A percentile compares a stretch with the other conserved stretches of the same genome.
Evolutionary conservation across 1,139 yeast species (phyloP).

Genomic region (Kodamaea suecica): DNA sequence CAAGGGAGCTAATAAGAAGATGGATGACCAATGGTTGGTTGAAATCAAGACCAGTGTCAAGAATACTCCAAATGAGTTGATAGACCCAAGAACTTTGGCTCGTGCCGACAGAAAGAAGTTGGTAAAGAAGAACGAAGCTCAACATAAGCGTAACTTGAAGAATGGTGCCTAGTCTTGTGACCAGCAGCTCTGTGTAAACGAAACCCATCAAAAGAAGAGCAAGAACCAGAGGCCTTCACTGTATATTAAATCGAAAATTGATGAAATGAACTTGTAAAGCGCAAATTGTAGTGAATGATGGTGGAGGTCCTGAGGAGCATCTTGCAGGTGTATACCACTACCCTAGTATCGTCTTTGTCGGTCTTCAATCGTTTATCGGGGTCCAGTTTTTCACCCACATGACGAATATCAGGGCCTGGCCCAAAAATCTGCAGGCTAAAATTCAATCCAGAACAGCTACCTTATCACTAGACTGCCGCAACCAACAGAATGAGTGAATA

Average conservation of each 20-base stretch:
- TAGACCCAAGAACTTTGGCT: slow-evolving; percentile 80
- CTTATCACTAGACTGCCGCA: too few relatives aligned
- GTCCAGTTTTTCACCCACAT: too few relatives aligned
- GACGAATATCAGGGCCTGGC: too few relatives aligned
- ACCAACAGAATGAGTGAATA: slow-evolving; percentile 17
- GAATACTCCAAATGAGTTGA: slow-evolving; percentile 64
- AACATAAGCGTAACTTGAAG: slow-evolving; percentile 77
- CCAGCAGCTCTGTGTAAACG: not conserved
- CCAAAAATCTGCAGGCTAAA: too few relatives aligned
- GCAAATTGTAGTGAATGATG: too few relatives aligned
- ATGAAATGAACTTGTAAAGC: too few relatives aligned
- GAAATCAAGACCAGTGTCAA: slow-evolving; percentile 79
- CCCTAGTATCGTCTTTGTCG: too few relatives aligned
- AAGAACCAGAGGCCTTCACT: not conserved
- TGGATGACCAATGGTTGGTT: slow-evolving; percentile 93
- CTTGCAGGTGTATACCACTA: too few relatives aligned
- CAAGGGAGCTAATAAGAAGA: slow-evolving; percentile 83
- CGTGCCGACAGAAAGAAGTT: slow-evolving; percentile 84
- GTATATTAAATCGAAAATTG: too few relatives aligned
- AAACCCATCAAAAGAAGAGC: not conserved
- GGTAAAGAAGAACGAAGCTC: slow-evolving; percentile 80
- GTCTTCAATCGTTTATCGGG: too few relatives aligned
- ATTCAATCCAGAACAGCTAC: too few relatives aligned
- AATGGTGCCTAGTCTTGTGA: slow-evolving; percentile 24
- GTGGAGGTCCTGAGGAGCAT: too few relatives aligned